Evolutionary conservation across 768 basidiomycete genomes (phyloP), one percentile per base, ranked within the genome.

Genomic region (Coprinopsis strossmayeri): DNA sequence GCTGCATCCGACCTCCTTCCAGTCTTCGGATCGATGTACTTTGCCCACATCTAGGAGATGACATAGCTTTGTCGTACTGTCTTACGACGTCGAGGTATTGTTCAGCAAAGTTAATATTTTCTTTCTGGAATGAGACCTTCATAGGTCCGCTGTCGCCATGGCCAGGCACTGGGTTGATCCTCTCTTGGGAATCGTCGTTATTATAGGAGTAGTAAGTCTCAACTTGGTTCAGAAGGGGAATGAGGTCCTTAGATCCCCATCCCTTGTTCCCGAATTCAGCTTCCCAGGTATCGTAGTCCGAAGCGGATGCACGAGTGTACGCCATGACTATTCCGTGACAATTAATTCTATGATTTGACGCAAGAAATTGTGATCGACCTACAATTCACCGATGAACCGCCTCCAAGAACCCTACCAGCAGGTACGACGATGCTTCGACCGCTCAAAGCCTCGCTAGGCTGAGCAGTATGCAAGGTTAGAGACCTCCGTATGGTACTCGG

Each of bases 341-440:
- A n/a, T n/a, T n/a, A n/a, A n/a, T n/a, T n/a, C n/a, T n/a, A n/a
- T n/a, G n/a, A n/a, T n/a, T n/a, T n/a, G n/a, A n/a, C n/a, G n/a
- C n/a, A n/a, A n/a, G n/a, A n/a, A n/a, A n/a, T n/a, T n/a, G n/a
- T n/a, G n/a, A 24, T 5, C 47, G 2, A 57, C 72, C 44, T 40
- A 81, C 81, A 79, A 53, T 84, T 85, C 15, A 84, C 71, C 45
- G 67, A 65, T 0, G 81, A 82, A 0, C 82, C 82, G 3, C 83
- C 84, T 2, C 84, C 83, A 3, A 87, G 55, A 34, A 71, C 73
- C 45, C 74, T 68, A 0, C 76, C 82, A 23, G 64, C 57, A 0
- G 70, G 67, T 3, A 80, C 68, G 30, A 76, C 40, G 3, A 65
- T 56, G 3, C 64, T 55, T 2, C 83, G 79, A 3, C 73, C 76